Conservation (phyloP, 2,329 filamentous ascomycete species). For the Aureobasidium sp. region DNA sequence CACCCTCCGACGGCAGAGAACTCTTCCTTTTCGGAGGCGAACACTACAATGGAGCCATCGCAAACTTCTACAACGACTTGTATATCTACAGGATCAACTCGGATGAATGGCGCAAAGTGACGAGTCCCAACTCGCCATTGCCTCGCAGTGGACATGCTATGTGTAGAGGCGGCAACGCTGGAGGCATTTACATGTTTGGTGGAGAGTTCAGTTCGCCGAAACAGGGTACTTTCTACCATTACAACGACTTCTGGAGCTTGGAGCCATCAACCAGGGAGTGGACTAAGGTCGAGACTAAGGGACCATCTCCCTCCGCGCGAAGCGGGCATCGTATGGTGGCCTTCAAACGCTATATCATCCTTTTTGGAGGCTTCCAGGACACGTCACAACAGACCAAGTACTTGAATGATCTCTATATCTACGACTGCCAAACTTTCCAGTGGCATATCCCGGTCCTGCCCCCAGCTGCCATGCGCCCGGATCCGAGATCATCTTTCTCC, state of each 20-base stretch:
- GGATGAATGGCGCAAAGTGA: conserved; percentile 85
- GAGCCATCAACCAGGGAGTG: conserved; percentile 81
- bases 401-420: conserved; percentile 87
- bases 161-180: conserved; percentile 79
- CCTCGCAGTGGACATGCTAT: conserved; percentile 90
- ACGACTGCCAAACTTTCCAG: conserved; percentile 76
- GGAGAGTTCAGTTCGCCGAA: conserved; percentile 96
- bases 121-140: conserved; percentile 81
- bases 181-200: conserved; percentile 83
- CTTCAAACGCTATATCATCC: conserved; percentile 91
- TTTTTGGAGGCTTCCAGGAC: conserved; percentile 96
- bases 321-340: conserved; percentile 86
- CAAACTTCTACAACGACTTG: conserved; percentile 60
- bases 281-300: conserved; percentile 75
- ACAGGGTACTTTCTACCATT: conserved; percentile 97
- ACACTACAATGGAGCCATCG: conserved; percentile 86
- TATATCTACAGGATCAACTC: conserved; percentile 66
- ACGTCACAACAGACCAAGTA: conserved; percentile 94
- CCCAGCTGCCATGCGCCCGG: conserved; percentile 74
- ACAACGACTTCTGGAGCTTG: conserved; percentile 95
- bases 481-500: conserved; percentile 84
- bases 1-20: conserved; percentile 77
- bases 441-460: conserved; percentile 75
- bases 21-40: conserved; percentile 90
- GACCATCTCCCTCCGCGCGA: conserved; percentile 70